Base-by-base conservation (phyloP, 306 rosid species). In the Vigna reflexopilosa region DNA sequence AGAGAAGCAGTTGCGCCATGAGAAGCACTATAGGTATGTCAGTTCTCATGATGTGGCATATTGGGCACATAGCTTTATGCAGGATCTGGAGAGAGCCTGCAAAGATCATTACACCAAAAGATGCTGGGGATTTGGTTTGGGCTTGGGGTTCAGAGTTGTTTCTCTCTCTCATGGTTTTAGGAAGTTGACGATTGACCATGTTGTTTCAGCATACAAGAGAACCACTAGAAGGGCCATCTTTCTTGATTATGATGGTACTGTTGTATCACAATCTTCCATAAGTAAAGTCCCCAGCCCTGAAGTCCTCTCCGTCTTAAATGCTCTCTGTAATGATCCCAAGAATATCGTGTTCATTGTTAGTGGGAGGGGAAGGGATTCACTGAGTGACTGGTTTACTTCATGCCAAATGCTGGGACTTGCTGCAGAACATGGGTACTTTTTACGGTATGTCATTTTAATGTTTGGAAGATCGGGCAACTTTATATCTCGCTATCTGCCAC, bases 181-280 rank as follows among this genome's bases (percentile, higher is more conserved):
- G 88, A 94, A 88, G 91, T 72, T 94, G 86, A 78, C 87, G 20
- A 49, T 87, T 47, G 90, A 89, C 24, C 91, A 85, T 80, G 81
- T 90, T 70, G 90, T 88, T 59, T 85, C 91, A 12, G 90, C 93
- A 36, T 94, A 94, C 63, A 87, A 72, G 76, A 87, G 93, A 62
- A 87, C 97, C 47, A 77, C 36, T 70, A 85, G 87, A 57, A 86
- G 98, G 79, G 97, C 92, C 44, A 92, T 94, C 58, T 85, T 94
- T 80, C 85, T 94, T 65, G 97, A 92, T 80, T 94, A 92, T 82
- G 97, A 94, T 70, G 94, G 98, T n/a, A 93, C 98, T 20, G 80
- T 91, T n/a, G 85, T 91, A 54, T 86, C 97, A n/a, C 88, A 87
- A 51, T 72, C 75, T 70, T 93, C 94, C 58, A 84, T 87, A 26